phyloP scores from a whole-genome alignment of 2,329 filamentous ascomycete genomes.

The Sporothrix euskadiensis region DNA sequence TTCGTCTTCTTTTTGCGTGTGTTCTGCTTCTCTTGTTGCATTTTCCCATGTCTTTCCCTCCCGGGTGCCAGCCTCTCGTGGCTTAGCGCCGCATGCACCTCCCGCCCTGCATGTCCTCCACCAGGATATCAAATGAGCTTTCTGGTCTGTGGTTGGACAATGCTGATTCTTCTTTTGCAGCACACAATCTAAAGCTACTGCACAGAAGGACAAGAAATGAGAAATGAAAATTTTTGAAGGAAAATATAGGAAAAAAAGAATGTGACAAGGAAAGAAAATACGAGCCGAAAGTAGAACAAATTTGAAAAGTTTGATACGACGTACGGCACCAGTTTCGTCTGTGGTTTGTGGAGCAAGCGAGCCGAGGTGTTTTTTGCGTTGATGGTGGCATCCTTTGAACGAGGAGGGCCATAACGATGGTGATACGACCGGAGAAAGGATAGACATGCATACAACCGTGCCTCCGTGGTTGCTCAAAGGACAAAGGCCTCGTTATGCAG shows the following conservation, averaged over 20 bases:
- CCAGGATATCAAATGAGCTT: neutral
- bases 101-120: constrained; percentile 17
- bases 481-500: neutral
- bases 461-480: neutral
- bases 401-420: neutral
- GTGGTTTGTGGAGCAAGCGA: neutral
- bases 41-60: neutral
- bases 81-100: constrained; percentile 21
- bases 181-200: constrained; percentile 1
- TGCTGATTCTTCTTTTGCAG: neutral
- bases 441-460: constrained; percentile 11
- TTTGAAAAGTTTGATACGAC: neutral
- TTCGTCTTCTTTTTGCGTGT: neutral
- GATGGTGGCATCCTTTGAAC: neutral
- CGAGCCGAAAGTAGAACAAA: neutral
- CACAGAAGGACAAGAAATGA: neutral
- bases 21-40: neutral
- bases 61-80: constrained; percentile 6
- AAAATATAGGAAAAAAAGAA: neutral
- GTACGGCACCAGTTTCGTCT: neutral
- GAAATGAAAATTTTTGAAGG: neutral
- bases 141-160: constrained; percentile 10
- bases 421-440: neutral
- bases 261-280: neutral
- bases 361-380: neutral